These are phyloP conservation scores for Phytopythium montanum DNA, from an alignment of 352 stramenopile species.

Conservation along the genomic window DNA sequence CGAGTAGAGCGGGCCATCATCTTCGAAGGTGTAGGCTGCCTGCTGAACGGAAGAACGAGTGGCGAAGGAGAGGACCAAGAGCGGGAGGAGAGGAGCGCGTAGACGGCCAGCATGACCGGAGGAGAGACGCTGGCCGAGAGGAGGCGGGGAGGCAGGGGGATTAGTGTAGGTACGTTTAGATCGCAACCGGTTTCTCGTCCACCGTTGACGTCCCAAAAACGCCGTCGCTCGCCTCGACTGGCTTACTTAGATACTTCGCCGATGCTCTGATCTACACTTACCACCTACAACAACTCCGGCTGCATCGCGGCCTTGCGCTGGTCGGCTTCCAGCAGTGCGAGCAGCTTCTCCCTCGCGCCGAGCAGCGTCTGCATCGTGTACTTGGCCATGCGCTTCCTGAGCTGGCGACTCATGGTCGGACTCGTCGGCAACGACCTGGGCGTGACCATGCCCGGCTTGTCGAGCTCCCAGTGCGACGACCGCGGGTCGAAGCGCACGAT, in stretches of 20 bases:
- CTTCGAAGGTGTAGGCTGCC: not conserved
- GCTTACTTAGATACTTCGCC: constrained; percentile 6
- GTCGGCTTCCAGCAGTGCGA: constrained; percentile 32
- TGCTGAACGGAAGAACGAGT: not conserved
- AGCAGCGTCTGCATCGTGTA: constrained; percentile 73
- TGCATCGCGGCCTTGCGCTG: constrained; percentile 23
- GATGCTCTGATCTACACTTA: no score
- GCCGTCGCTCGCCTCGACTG: not conserved
- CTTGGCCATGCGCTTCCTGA: constrained; percentile 72
- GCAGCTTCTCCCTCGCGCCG: constrained; percentile 56
- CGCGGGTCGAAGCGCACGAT: constrained; percentile 70
- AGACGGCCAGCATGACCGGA: not conserved
- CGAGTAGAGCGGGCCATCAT: not conserved
- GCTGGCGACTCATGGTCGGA: constrained; percentile 60
- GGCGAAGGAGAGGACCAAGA: not conserved
- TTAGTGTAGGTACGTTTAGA: constrained; percentile 13
- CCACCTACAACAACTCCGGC: not conserved
- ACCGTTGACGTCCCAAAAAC: not conserved
- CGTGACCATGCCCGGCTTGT: constrained; percentile 80
- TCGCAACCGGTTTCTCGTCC: constrained; percentile 9
- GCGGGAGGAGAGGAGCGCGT: not conserved
- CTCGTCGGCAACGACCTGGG: constrained; percentile 69
- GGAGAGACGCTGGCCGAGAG: not conserved
- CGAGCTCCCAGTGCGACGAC: constrained; percentile 68
- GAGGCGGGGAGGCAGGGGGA: constrained; percentile 1